A percentile compares a stretch with the other conserved stretches of the same genome.
Conservation (phyloP, 306 rosid genomes). For the Citrullus mucosospermus region DNA sequence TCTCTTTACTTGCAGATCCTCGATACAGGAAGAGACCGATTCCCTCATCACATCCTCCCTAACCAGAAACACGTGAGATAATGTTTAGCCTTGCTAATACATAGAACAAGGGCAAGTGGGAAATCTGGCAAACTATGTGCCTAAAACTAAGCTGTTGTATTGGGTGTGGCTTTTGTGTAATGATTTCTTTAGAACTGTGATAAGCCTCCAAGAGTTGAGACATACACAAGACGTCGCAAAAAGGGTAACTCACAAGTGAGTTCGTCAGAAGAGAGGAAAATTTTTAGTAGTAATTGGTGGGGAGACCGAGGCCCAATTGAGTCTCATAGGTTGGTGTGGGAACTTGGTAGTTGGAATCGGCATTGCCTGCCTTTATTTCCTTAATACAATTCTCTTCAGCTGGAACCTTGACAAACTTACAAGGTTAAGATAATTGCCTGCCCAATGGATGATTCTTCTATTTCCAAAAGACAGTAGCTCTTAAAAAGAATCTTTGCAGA, state of each 20-base stretch:
- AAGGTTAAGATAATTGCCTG: background rate
- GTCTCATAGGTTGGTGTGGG: background rate
- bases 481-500: background rate
- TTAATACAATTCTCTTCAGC: background rate
- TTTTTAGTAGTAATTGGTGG: background rate
- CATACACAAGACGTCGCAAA: background rate
- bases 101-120: background rate
- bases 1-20: conserved; percentile 41
- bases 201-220: background rate
- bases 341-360: background rate
- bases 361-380: background rate
- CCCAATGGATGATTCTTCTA: background rate
- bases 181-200: background rate
- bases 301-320: background rate
- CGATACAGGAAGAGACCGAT: conserved; percentile 58
- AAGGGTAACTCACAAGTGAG: background rate
- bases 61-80: background rate
- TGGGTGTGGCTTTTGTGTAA: background rate
- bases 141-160: background rate
- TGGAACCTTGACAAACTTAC: background rate
- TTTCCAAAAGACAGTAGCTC: background rate
- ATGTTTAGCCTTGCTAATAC: background rate
- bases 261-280: background rate
- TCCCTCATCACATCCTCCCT: conserved; percentile 98
- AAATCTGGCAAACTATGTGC: background rate